These are phyloP conservation scores for Spergularia marina DNA, from an alignment of 148 eudicot species.

Conservation along the genomic window DNA sequence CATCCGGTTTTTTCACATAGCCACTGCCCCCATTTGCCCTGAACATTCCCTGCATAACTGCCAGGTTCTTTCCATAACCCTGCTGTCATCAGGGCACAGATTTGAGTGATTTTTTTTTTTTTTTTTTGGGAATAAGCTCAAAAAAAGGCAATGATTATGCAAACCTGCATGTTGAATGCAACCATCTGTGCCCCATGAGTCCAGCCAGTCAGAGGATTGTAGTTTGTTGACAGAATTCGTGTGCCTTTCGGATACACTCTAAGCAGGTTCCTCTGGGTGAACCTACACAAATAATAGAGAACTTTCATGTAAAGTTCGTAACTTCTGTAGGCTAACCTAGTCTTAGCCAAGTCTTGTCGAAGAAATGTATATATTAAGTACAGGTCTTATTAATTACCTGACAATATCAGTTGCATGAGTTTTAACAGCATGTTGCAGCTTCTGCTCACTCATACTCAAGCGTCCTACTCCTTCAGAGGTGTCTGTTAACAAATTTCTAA, in stretches of 20 bases:
- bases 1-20: constrained; percentile 60
- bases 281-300: constrained; percentile 30
- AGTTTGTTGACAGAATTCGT: constrained; percentile 62
- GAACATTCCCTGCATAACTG: constrained; percentile 77
- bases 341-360: not conserved
- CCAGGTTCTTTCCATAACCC: constrained; percentile 55
- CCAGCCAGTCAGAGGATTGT: constrained; percentile 60
- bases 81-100: constrained; percentile 11
- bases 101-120: not conserved
- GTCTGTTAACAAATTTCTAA: constrained; percentile 20
- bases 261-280: constrained; percentile 64
- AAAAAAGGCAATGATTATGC: not conserved
- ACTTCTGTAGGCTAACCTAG: not conserved
- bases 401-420: constrained; percentile 39
- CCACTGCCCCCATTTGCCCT: constrained; percentile 75
- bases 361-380: not conserved
- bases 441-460: constrained; percentile 56
- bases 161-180: constrained; percentile 76
- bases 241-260: constrained; percentile 65
- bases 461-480: constrained; percentile 40
- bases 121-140: not conserved
- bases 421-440: constrained; percentile 33
- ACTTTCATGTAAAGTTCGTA: too few relatives aligned
- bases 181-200: constrained; percentile 84
- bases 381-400: constrained; percentile 28